Base-by-base conservation (phyloP, 2,329 filamentous ascomycete genomes). In the Sporothrix globosa region DNA sequence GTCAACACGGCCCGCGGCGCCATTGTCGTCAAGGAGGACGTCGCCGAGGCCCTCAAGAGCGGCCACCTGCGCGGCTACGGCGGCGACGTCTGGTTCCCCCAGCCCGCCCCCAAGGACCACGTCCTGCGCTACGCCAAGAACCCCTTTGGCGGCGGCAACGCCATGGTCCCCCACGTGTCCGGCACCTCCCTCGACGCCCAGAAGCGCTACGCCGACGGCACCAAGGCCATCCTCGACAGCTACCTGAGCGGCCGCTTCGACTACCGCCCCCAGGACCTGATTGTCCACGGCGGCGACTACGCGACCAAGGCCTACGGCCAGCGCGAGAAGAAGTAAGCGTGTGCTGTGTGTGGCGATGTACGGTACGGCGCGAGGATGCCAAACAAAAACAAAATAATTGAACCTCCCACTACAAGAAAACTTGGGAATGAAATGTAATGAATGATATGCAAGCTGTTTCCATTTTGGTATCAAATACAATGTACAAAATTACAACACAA, bases 21-120 rank as follows among this genome's bases (percentile, higher is more conserved):
- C 82, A 99, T 99, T 80, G 94, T 99, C 77, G 95, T 98, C 84
- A 98, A 98, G 89, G 95, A 98, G 84, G 96, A 98, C 77, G 96
- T 99, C 70, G 96, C 96, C 74, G 94, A 91, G 39, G 96, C 96
- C 66, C 88, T 99, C 81, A 93, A 95, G 86, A 88, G 86, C 46
- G 96, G 96, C 78, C 94, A 98, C 82, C 91, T 96, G 79, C 90
- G 91, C 78, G 92, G 92, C 75, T 96, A 96, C 84, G 92, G 88
- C 74, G 92, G 92, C 78, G 92, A 96, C 76, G 92, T 96, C 78
- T 98, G 95, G 95, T 97, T 93, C 92, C 94, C 94, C 74, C 96
- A 99, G 87, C 96, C 96, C 77, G 96, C 96, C 27, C 94, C 94
- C 79, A 88, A 89, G 83, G 94, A 97, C 79, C 96, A 99, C 87